Base-by-base conservation (phyloP, 2,329 filamentous ascomycete species). In the Colletotrichum cereale region DNA sequence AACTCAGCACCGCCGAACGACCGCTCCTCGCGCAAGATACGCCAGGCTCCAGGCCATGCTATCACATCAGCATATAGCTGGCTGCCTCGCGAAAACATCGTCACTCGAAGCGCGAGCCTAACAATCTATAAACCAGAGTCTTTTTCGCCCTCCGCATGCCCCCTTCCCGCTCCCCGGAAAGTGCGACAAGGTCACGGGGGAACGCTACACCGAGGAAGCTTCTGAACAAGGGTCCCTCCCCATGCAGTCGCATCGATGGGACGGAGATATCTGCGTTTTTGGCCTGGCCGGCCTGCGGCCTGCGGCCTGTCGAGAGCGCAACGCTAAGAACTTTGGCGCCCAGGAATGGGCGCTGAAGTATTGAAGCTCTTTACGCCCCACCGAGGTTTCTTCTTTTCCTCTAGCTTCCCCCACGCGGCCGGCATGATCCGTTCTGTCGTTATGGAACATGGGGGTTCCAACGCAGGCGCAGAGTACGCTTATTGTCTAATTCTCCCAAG, bases 171-270 rank as follows among this genome's bases (percentile, higher is more conserved):
- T 24, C 36, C 5, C 42, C 42, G 14, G 8, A 48, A 56, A 63
- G 29, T 26, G 34, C 29, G 48, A 29, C 38, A 50, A 42, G 12
- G 31, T 36, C 42, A 58, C 58, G 65, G 68, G 52, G 53, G 47
- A 71, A 68, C 29, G 42, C 65, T 71, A 48, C 44, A 68, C 68
- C 65, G 65, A 71, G 53, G 52, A 36, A 58, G 26, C n/a, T 58
- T 29, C 29, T 40, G 42, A 38, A 24, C 68, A 55, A 47, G 64
- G 65, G 40, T 36, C 18, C 44, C 42, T 24, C 50, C 36, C 62
- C 44, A 57, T 47, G 42, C 40, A 40, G 63, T 71, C 31, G 42
- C 68, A 71, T 71, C 42, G 11, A 52, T 24, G 68, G 52, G 14
- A 58, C 68, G 64, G 68, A 62, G 42, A 50, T 58, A 36, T 58